Evolutionary conservation across 345 rosid genomes (phyloP), one percentile per base, ranked within the genome.

Genomic region (Chamaenerion angustifolium): DNA sequence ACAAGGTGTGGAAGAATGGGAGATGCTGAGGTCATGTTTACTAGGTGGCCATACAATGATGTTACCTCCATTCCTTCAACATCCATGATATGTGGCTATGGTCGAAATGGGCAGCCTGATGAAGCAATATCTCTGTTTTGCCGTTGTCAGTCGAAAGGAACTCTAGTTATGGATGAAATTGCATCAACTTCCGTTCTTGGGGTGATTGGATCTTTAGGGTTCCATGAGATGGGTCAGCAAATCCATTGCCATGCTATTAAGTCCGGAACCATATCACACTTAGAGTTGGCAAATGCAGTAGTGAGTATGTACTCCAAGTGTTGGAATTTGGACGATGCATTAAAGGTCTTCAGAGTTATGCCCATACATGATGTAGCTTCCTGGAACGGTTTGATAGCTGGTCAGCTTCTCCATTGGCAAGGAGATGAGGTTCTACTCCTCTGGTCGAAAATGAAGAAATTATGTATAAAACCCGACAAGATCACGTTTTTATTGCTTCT

Each of bases 241-340:
- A 74, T 83, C 21, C 88, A 90, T 63, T 54, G 78, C 46, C 71
- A 49, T 48, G 86, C 77, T 53, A 45, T 81, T 52, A 85, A 82
- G 75, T 68, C 67, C 1, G 85, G 83, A 42, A 64, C 61, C 49
- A 10, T 62, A 42, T 43, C 71, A 51, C 81, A 85, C 62, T 2
- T 64, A 44, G 76, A 65, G 42, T 77, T 85, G n/a, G 76, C 76
- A 56, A 90, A 90, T 57, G 76, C 95, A 43, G 42, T 76, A 54
- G 68, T 79, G 54, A 75, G 86, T 71, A 81, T 81, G 95, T 83
- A 83, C 59, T 71, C 83, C 2, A 79, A 81, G 74, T 81, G 86
- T 71, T 71, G 57, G 52, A 60, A 57, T 63, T 68, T 60, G 42
- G 55, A 27, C 45, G 66, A 66, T 43, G 82, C 95, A 19, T 60